These are phyloP conservation scores for Theobroma grandiflorum DNA, from an alignment of 441 rosid species.

Conservation along the genomic window DNA sequence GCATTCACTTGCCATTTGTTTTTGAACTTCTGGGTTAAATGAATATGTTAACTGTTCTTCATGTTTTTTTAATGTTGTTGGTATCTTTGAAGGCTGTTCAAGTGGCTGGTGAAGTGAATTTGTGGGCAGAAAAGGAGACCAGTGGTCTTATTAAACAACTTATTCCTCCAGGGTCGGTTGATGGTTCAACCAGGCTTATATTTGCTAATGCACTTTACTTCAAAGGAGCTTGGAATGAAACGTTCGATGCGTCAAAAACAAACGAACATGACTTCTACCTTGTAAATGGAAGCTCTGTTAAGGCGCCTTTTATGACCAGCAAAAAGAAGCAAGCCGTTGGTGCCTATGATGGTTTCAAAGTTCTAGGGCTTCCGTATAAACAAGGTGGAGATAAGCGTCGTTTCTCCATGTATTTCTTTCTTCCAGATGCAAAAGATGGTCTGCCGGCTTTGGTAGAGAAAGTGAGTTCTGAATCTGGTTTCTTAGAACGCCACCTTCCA, in stretches of 20 bases:
- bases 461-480: conserved; percentile 55
- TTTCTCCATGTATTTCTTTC: conserved; percentile 81
- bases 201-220: conserved; percentile 88
- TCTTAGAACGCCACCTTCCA: conserved; percentile 65
- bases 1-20: neutral
- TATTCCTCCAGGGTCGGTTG: conserved; percentile 72
- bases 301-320: conserved; percentile 78
- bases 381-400: conserved; percentile 66
- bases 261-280: conserved; percentile 72
- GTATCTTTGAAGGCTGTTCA: conserved; percentile 62
- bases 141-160: conserved; percentile 74
- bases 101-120: conserved; percentile 64
- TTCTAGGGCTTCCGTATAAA: conserved; percentile 73
- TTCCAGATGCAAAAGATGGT: conserved; percentile 74
- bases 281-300: conserved; percentile 56
- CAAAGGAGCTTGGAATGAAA: conserved; percentile 82
- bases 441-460: conserved; percentile 61
- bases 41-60: neutral
- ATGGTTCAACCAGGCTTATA: conserved; percentile 62
- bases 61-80: conserved; percentile 28
- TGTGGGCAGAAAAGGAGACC: conserved; percentile 81
- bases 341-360: conserved; percentile 69
- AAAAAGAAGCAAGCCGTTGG: conserved; percentile 59
- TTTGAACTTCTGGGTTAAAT: neutral
- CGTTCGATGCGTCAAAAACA: conserved; percentile 64